These are phyloP conservation scores for Astraeus odoratus DNA, from an alignment of 768 basidiomycete species.

Conservation along the genomic window DNA sequence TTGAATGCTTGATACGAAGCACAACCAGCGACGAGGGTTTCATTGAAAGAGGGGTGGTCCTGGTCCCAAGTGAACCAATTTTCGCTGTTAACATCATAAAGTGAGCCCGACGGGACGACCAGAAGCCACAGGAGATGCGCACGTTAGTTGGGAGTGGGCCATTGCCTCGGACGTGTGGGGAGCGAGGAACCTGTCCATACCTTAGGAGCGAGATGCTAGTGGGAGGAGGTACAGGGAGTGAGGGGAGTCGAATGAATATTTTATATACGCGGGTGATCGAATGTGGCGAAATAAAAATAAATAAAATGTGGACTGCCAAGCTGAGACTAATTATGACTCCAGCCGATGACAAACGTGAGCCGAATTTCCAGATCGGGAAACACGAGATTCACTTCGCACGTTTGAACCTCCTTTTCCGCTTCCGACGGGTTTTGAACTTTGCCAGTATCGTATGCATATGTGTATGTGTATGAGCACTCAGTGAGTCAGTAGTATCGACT, in stretches of 20 bases:
- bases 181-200: conserved; percentile 67
- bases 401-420: conserved; percentile 9
- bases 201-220: neutral
- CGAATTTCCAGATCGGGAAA: conserved; percentile 12
- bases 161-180: conserved; percentile 69
- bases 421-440: neutral
- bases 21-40: conserved; percentile 67
- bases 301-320: neutral
- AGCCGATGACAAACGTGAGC: conserved; percentile 13
- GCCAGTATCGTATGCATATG: neutral
- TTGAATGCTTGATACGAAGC: conserved; percentile 78
- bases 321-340: conserved; percentile 5
- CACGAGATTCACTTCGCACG: conserved; percentile 14
- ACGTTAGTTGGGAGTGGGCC: conserved; percentile 66
- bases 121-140: conserved; percentile 21
- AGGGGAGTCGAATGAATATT: neutral
- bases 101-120: too few relatives aligned
- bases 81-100: conserved; percentile 38
- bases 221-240: neutral
- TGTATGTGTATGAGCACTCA: neutral
- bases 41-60: conserved; percentile 62
- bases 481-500: too few relatives aligned
- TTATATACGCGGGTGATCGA: neutral
- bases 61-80: conserved; percentile 65
- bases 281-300: conserved; percentile 4